These are phyloP conservation scores for Yarrowia hollandica DNA, from an alignment of 805 yeast genomes.

Conservation along the genomic window DNA sequence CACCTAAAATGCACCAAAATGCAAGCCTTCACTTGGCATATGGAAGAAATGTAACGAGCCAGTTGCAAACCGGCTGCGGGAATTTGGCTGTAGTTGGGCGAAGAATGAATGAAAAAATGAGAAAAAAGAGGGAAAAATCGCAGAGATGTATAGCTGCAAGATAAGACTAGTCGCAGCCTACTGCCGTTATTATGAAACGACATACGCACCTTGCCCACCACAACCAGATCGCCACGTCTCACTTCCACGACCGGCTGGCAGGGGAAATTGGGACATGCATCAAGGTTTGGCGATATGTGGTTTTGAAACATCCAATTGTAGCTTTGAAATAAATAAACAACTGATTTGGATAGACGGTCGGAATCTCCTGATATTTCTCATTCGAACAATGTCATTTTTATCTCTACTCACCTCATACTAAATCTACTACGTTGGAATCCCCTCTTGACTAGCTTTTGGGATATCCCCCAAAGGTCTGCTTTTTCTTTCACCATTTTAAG, in stretches of 20 bases:
- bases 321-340: too few species aligned
- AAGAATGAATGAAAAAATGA: neutral
- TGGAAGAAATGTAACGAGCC: slow-evolving; percentile 14
- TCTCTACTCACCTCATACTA: too few species aligned
- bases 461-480: neutral
- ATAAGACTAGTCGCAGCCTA: neutral
- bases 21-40: slow-evolving; percentile 21
- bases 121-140: neutral
- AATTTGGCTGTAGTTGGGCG: neutral
- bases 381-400: too few species aligned
- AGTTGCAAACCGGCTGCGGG: neutral
- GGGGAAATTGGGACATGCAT: neutral
- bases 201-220: neutral
- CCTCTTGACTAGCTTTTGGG: too few species aligned
- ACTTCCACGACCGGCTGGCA: neutral
- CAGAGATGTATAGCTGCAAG: neutral
- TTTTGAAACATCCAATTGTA: too few species aligned
- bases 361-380: too few species aligned
- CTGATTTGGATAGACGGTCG: too few species aligned
- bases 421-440: too few species aligned
- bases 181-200: neutral
- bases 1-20: slow-evolving; percentile 17
- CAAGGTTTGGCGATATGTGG: neutral
- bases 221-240: neutral
- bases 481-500: neutral